Conservation (phyloP, 768 basidiomycete genomes). For the Baorangia bicolor region DNA sequence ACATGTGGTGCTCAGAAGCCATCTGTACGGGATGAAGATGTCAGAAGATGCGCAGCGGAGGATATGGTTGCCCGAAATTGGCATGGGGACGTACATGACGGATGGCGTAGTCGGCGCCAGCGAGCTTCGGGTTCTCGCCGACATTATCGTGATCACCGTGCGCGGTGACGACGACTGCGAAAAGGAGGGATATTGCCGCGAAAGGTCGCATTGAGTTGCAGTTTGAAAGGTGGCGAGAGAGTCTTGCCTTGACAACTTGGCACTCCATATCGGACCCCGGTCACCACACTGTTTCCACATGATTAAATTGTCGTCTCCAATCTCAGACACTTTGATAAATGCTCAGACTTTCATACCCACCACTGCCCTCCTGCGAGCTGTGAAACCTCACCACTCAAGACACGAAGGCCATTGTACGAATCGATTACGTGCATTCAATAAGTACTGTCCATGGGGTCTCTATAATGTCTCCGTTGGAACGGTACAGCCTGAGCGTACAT, state of each 20-base stretch:
- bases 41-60: constrained; percentile 10
- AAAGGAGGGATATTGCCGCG: constrained; percentile 42
- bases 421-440: background rate
- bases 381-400: background rate
- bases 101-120: constrained; percentile 64
- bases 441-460: background rate
- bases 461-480: background rate
- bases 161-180: constrained; percentile 35
- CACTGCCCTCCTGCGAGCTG: background rate
- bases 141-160: constrained; percentile 66
- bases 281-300: constrained; percentile 17
- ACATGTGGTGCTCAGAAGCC: constrained; percentile 89
- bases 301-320: too few relatives aligned
- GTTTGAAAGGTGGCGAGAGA: constrained; percentile 6
- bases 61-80: constrained; percentile 4
- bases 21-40: constrained; percentile 51
- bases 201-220: constrained; percentile 45
- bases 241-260: background rate
- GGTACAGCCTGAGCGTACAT: too few relatives aligned
- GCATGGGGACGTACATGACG: constrained; percentile 71
- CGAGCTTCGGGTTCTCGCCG: constrained; percentile 58
- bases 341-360: background rate
- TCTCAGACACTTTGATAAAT: background rate
- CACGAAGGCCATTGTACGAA: background rate
- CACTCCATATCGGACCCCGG: constrained; percentile 16